Evolutionary conservation across 495 filamentous ascomycete genomes (phyloP).

Genomic region (Penicillium pancosmium): DNA sequence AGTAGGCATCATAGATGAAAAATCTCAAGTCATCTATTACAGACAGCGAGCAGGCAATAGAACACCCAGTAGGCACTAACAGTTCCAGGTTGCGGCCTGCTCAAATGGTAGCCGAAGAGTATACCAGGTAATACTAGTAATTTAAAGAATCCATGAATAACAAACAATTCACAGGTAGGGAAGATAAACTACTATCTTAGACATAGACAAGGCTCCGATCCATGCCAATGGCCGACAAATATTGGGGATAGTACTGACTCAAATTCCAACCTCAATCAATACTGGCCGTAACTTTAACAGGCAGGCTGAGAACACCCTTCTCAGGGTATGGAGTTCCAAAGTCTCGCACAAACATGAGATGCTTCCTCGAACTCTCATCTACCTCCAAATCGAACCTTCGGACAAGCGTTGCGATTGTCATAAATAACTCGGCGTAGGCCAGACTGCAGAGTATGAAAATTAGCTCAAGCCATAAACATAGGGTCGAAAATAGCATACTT

Average conservation of each 20-base stretch:
- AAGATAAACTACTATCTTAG: no score
- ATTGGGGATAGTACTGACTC: not conserved
- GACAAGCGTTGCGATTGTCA: constrained; percentile 38
- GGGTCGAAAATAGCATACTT: constrained; percentile 30
- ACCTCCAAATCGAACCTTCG: constrained; percentile 44
- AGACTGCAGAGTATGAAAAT: constrained; percentile 27
- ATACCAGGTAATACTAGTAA: no score
- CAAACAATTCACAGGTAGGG: no score
- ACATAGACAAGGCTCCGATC: no score
- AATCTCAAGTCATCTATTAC: no score
- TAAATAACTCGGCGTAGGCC: constrained; percentile 49
- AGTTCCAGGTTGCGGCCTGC: no score
- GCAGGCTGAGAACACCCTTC: constrained; percentile 23
- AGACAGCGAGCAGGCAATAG: no score
- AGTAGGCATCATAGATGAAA: no score
- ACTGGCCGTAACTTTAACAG: constrained; percentile 15
- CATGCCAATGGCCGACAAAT: not conserved
- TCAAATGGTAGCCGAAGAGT: no score
- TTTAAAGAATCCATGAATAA: no score
- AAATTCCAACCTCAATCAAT: not conserved
- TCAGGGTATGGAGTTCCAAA: constrained; percentile 25
- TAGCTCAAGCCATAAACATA: not conserved
- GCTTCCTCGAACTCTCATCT: constrained; percentile 31
- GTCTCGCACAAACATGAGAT: constrained; percentile 34
- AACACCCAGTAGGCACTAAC: no score